phyloP scores from a whole-genome alignment of 2,329 filamentous ascomycete species.

The Rutstroemia sp. region DNA sequence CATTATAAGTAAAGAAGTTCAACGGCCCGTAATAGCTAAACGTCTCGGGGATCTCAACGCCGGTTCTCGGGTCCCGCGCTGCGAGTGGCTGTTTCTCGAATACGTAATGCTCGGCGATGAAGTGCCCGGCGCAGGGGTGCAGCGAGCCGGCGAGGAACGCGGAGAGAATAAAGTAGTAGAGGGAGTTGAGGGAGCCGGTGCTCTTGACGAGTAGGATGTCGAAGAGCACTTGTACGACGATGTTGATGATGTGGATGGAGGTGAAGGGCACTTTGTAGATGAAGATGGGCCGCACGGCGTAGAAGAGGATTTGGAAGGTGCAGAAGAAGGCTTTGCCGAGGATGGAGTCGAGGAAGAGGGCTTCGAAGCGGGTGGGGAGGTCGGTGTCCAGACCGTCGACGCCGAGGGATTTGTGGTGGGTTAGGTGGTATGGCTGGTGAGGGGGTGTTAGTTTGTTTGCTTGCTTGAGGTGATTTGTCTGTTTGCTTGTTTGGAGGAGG shows the following conservation, averaged over 20 bases:
- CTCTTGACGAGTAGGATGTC: constrained; percentile 60
- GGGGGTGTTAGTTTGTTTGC: constrained; percentile 18
- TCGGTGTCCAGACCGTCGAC: constrained; percentile 96
- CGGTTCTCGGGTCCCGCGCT: constrained; percentile 49
- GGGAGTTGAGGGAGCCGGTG: constrained; percentile 49
- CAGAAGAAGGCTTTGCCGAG: constrained; percentile 97
- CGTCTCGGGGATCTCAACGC: constrained; percentile 70
- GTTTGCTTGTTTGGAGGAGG: background rate
- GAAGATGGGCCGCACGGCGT: constrained; percentile 91
- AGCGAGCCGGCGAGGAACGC: constrained; percentile 91
- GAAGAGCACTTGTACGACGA: constrained; percentile 68
- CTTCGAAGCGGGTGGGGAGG: constrained; percentile 85
- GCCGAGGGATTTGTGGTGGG: constrained; percentile 96
- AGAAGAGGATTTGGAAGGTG: constrained; percentile 99
- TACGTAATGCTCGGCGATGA: constrained; percentile 96
- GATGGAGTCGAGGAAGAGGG: constrained; percentile 87
- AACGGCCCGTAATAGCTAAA: constrained; percentile 94
- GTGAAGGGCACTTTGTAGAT: constrained; percentile 87
- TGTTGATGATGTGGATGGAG: constrained; percentile 74
- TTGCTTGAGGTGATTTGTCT: background rate
- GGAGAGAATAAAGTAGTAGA: constrained; percentile 80
- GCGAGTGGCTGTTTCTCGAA: constrained; percentile 52
- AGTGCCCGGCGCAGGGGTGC: constrained; percentile 92
- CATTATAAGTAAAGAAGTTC: constrained; percentile 93
- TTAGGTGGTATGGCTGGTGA: constrained; percentile 85